Percentiles rank a stretch among this genome's conserved stretches.
Evolutionary conservation across 1,284 basidiomycete genomes (phyloP).

Genomic region (Volvariella volvacea): DNA sequence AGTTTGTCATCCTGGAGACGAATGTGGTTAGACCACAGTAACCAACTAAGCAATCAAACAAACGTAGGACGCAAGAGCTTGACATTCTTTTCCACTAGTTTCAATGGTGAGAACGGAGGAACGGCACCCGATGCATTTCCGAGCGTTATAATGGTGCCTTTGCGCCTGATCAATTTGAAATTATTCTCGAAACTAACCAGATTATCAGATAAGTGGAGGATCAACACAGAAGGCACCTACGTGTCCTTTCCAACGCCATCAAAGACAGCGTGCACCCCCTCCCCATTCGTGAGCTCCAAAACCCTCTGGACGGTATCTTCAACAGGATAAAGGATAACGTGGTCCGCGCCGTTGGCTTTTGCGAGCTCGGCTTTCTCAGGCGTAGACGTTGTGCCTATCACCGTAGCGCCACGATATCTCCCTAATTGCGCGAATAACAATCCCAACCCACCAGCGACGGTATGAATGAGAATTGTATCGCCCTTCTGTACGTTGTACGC

Average conservation of each 20-base stretch:
- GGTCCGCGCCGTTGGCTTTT: slow-evolving; percentile 74
- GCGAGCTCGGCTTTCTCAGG: slow-evolving; percentile 83
- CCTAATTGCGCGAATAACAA: slow-evolving; percentile 56
- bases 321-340: slow-evolving; percentile 78
- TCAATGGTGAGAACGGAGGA: slow-evolving; percentile 66
- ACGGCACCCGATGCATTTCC: slow-evolving; percentile 89
- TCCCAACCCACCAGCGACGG: slow-evolving; percentile 79
- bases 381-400: slow-evolving; percentile 93
- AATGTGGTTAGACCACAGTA: background rate
- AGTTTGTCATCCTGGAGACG: slow-evolving; percentile 49
- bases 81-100: slow-evolving; percentile 78
- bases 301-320: slow-evolving; percentile 70
- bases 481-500: slow-evolving; percentile 77
- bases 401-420: slow-evolving; percentile 74
- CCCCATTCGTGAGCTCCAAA: slow-evolving; percentile 74
- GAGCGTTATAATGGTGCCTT: slow-evolving; percentile 82
- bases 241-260: slow-evolving; percentile 95
- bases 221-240: slow-evolving; percentile 31
- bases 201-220: background rate
- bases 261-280: slow-evolving; percentile 83
- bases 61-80: slow-evolving; percentile 74
- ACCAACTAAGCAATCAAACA: slow-evolving; percentile 19
- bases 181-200: slow-evolving; percentile 67
- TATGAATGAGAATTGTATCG: slow-evolving; percentile 77
- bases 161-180: slow-evolving; percentile 75